Evolutionary conservation across 2,329 filamentous ascomycete species (phyloP).

Genomic region (Diaporthe humulicola): DNA sequence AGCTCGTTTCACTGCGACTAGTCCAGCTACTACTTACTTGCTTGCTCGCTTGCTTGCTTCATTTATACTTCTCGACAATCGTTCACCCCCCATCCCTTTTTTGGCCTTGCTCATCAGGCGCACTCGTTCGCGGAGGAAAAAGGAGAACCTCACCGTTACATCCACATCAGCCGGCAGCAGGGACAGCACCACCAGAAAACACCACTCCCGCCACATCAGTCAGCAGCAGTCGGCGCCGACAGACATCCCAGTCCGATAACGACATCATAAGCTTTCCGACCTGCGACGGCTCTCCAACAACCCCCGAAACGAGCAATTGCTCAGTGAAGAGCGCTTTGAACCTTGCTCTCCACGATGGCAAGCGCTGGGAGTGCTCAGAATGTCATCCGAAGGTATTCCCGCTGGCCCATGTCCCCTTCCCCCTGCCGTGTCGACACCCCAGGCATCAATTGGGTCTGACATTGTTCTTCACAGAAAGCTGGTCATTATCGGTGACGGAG

Average conservation of each 20-base stretch:
- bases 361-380: constrained; percentile 49
- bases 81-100: constrained; percentile 15
- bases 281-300: constrained; percentile 12
- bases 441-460: constrained; percentile 26
- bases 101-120: constrained; percentile 8
- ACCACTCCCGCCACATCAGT: constrained; percentile 15
- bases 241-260: constrained; percentile 34
- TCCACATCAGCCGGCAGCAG: constrained; percentile 25
- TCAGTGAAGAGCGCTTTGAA: constrained; percentile 31
- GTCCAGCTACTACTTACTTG: constrained; percentile 1
- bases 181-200: constrained; percentile 1
- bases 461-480: constrained; percentile 76
- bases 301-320: constrained; percentile 29
- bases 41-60: constrained; percentile 10
- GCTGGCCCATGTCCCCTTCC: neutral
- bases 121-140: constrained; percentile 25
- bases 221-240: constrained; percentile 29
- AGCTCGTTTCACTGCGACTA: constrained; percentile 31
- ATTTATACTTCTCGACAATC: constrained; percentile 31
- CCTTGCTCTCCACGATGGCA: constrained; percentile 48
- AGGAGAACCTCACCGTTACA: constrained; percentile 14
- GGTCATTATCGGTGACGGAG: constrained; percentile 96
- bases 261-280: constrained; percentile 31
- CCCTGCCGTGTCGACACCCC: constrained; percentile 28
- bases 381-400: constrained; percentile 53